These are phyloP conservation scores for Penicillium oxalicum DNA, from an alignment of 2,329 filamentous ascomycete genomes.

Conservation along the genomic window DNA sequence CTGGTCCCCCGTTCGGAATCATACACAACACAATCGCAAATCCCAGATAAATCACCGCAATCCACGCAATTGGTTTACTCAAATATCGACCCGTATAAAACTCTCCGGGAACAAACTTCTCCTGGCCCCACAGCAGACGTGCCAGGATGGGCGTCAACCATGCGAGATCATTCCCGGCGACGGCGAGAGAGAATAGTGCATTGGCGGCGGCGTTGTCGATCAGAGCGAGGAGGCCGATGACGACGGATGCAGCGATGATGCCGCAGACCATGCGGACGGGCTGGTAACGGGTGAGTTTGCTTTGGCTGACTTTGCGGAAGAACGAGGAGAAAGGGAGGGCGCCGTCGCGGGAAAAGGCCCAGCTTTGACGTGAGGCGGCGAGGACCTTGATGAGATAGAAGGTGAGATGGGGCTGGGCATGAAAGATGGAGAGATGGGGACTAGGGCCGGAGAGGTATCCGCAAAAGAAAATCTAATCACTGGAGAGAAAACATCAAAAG, in stretches of 20 bases:
- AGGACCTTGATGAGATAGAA: slow-evolving; percentile 33
- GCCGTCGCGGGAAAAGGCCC: slow-evolving; percentile 58
- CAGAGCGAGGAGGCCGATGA: slow-evolving; percentile 53
- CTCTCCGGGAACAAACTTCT: slow-evolving; percentile 53
- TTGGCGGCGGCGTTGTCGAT: slow-evolving; percentile 52
- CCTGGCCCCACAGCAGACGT: slow-evolving; percentile 51
- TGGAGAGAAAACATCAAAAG: too few species aligned
- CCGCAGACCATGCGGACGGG: slow-evolving; percentile 54
- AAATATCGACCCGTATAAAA: slow-evolving; percentile 51
- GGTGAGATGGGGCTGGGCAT: slow-evolving; percentile 5
- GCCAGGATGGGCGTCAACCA: slow-evolving; percentile 54
- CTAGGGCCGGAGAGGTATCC: slow-evolving; percentile 5
- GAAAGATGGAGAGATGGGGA: too few species aligned
- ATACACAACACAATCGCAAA: slow-evolving; percentile 53
- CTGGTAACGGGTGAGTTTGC: slow-evolving; percentile 46
- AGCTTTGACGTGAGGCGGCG: slow-evolving; percentile 54
- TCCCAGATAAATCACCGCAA: slow-evolving; percentile 48
- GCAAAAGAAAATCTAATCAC: too few species aligned
- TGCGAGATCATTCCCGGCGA: slow-evolving; percentile 55
- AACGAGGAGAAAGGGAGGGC: slow-evolving; percentile 54
- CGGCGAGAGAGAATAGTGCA: slow-evolving; percentile 48
- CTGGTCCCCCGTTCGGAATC: slow-evolving; percentile 54
- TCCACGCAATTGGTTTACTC: slow-evolving; percentile 50
- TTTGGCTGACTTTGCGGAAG: slow-evolving; percentile 51
- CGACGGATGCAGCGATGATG: slow-evolving; percentile 45